Conservation (phyloP, 768 basidiomycete genomes). For the Hortiboletus flavorubellus region DNA sequence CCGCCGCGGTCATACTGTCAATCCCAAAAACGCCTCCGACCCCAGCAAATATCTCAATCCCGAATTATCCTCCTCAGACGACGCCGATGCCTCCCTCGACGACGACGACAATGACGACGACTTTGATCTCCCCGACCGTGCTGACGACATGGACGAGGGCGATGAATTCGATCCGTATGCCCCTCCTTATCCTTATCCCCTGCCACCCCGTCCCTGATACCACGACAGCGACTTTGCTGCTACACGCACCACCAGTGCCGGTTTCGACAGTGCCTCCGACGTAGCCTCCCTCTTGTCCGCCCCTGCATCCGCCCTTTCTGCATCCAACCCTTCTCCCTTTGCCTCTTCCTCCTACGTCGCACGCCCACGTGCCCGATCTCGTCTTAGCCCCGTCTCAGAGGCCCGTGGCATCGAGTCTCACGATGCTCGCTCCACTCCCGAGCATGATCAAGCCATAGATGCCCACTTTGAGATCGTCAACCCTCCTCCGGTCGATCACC, state of each 20-base stretch:
- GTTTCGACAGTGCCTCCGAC: constrained; percentile 65
- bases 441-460: constrained; percentile 32
- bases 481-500: constrained; percentile 32
- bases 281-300: constrained; percentile 56
- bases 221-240: constrained; percentile 64
- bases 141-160: constrained; percentile 54
- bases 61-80: constrained; percentile 49
- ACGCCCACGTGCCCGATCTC: constrained; percentile 38
- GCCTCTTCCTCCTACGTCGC: constrained; percentile 45
- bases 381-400: constrained; percentile 66
- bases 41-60: constrained; percentile 42
- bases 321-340: constrained; percentile 52
- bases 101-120: constrained; percentile 50
- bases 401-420: constrained; percentile 31
- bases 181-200: constrained; percentile 1
- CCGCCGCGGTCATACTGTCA: constrained; percentile 40
- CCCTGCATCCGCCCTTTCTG: constrained; percentile 46
- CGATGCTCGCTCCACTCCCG: constrained; percentile 22
- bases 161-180: constrained; percentile 83
- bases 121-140: constrained; percentile 48
- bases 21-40: constrained; percentile 23
- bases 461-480: constrained; percentile 56
- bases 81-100: constrained; percentile 44
- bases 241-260: constrained; percentile 44
- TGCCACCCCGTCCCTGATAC: neutral